Percentiles rank a stretch among this genome's conserved stretches.
Evolutionary conservation across 371 early-diverging fungal species (phyloP).

Genomic region (Rhizomucor miehei): DNA sequence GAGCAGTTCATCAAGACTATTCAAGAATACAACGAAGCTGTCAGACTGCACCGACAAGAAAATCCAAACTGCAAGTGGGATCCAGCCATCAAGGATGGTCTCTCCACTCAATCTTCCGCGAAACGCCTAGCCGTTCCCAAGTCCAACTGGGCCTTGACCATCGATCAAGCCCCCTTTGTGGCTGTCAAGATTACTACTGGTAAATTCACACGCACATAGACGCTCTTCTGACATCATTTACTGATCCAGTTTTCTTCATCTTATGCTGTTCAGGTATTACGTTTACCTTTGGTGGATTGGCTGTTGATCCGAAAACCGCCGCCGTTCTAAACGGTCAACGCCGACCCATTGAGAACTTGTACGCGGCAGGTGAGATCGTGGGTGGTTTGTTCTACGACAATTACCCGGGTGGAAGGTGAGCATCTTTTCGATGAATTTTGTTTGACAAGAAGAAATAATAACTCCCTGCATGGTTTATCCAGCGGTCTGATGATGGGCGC

Average conservation of each 20-base stretch:
- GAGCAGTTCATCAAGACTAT: constrained; percentile 10
- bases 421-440: not conserved
- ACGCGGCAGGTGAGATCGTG: constrained; percentile 17
- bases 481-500: constrained; percentile 17
- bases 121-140: constrained; percentile 10
- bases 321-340: constrained; percentile 8
- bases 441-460: not conserved
- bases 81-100: constrained; percentile 17
- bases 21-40: constrained; percentile 14
- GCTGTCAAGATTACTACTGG: constrained; percentile 22
- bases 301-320: constrained; percentile 12
- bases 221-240: too few species aligned
- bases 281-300: constrained; percentile 19
- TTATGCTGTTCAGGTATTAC: constrained; percentile 14
- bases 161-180: constrained; percentile 14
- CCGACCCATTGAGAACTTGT: constrained; percentile 9
- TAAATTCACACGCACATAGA: not conserved
- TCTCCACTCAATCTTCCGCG: constrained; percentile 16
- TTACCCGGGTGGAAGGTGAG: constrained; percentile 22
- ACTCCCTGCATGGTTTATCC: not conserved
- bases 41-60: constrained; percentile 5
- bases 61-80: constrained; percentile 13
- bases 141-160: constrained; percentile 17
- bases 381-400: constrained; percentile 15
- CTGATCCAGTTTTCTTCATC: not conserved